Evolutionary conservation across 2,329 filamentous ascomycete species (phyloP).

Genomic region (Phoma sp.): DNA sequence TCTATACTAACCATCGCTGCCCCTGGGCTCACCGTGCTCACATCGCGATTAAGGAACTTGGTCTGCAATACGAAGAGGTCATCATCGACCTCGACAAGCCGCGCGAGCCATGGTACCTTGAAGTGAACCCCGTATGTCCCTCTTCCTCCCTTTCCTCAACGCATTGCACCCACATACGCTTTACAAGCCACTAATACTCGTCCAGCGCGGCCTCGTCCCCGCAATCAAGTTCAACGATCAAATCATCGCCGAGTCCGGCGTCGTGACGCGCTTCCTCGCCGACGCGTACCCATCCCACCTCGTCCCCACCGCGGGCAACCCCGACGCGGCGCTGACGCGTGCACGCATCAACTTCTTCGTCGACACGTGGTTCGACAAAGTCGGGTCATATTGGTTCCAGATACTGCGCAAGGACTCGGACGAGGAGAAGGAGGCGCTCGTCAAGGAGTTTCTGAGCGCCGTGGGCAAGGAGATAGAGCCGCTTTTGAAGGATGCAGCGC

Average conservation of each 20-base stretch:
- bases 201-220: constrained; percentile 74
- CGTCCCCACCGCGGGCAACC: constrained; percentile 61
- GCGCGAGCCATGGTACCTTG: constrained; percentile 74
- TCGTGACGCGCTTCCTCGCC: constrained; percentile 74
- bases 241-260: constrained; percentile 74
- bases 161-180: background rate
- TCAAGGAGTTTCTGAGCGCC: constrained; percentile 59
- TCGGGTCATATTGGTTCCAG: constrained; percentile 57
- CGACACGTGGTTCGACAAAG: constrained; percentile 71
- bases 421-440: constrained; percentile 55
- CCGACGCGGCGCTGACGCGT: constrained; percentile 64
- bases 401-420: constrained; percentile 52
- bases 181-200: background rate
- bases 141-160: background rate
- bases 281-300: constrained; percentile 74
- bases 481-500: constrained; percentile 59
- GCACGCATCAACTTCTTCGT: constrained; percentile 75
- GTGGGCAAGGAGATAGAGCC: constrained; percentile 77
- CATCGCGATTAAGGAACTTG: constrained; percentile 71
- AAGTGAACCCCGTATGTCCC: constrained; percentile 69
- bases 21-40: constrained; percentile 80
- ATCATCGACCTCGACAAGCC: constrained; percentile 74
- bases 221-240: constrained; percentile 67
- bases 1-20: constrained; percentile 74
- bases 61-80: constrained; percentile 71